Conservation (phyloP, 345 rosid species). For the Cochlearia excelsa region DNA sequence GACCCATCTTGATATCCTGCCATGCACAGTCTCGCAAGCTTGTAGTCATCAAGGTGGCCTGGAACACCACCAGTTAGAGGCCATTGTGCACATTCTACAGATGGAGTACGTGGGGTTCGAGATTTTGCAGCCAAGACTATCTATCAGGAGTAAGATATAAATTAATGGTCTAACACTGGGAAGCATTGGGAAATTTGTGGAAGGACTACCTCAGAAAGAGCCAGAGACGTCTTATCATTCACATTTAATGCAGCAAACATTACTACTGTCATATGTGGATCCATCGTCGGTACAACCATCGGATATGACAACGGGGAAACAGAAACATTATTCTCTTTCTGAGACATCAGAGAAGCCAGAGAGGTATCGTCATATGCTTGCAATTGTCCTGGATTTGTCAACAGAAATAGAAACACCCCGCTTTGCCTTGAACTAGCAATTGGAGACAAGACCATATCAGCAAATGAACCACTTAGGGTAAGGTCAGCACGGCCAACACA, state of each 20-base stretch:
- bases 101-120: slow-evolving; percentile 38
- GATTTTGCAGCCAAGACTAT: slow-evolving; percentile 54
- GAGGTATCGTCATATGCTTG: slow-evolving; percentile 57
- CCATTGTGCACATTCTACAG: slow-evolving; percentile 49
- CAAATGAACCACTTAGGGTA: slow-evolving; percentile 69
- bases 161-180: slow-evolving; percentile 22
- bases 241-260: slow-evolving; percentile 41
- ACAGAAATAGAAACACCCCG: slow-evolving; percentile 45
- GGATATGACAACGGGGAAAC: slow-evolving; percentile 53
- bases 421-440: slow-evolving; percentile 40
- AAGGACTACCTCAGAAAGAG: slow-evolving; percentile 56
- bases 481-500: slow-evolving; percentile 64
- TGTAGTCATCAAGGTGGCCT: slow-evolving; percentile 47
- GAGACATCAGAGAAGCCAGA: slow-evolving; percentile 52
- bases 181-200: slow-evolving; percentile 11
- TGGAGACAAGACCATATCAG: slow-evolving; percentile 73
- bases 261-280: slow-evolving; percentile 60
- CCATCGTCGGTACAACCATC: slow-evolving; percentile 52
- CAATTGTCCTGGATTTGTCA: slow-evolving; percentile 76
- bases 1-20: slow-evolving; percentile 90
- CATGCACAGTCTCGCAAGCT: slow-evolving; percentile 62
- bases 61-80: slow-evolving; percentile 84
- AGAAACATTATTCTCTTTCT: slow-evolving; percentile 43
- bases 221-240: slow-evolving; percentile 43
- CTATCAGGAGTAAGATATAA: slow-evolving; percentile 43